Evolutionary conservation across 129 eudicot species (phyloP), one percentile per base, ranked within the genome.

Genomic region (Artemisia annua): DNA sequence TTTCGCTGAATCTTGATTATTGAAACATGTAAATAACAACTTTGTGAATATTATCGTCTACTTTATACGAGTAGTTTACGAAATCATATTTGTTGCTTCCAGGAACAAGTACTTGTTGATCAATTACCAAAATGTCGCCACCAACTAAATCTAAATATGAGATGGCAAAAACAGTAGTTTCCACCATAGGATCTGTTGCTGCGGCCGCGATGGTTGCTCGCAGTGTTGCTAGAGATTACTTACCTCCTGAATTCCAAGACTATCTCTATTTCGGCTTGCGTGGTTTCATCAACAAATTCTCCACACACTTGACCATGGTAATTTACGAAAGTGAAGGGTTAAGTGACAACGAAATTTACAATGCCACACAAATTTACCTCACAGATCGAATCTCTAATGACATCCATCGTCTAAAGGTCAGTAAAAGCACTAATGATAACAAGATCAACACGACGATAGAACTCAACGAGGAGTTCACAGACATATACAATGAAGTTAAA

Each of bases 311-410:
- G 77, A 12, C 83, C 87, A 3, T 87, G 89, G 89, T 66, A 0
- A 67, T 91, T 26, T 88, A 91, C 66, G 96, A 91, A 49, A 57
- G 17, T 8, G 46, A 55, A 19, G 95, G 90, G 2, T 66, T 84
- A 50, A 43, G 57, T 1, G 84, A 80, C 1, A 91, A 91, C 73
- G 86, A 91, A 16, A 80, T 88, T 17, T 91, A 78, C 73, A 85
- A 82, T 51, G 79, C 96, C 9, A 85, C 89, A 17, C 83, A 88
- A 24, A 22, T 65, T 11, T 88, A 91, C 79, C 88, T 91, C 64
- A 71, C 90, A 13, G 66, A 84, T 9, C 74, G 76, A 61, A 72
- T 91, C 60, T 56, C 79, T 26, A 73, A 75, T 26, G 49, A 71
- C 8, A 39, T 90, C 11, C 81, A 84, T 6, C 73, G 87, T 1